These are phyloP conservation scores for Prunus yedoensis DNA, from an alignment of 331 rosid species.

Conservation along the genomic window DNA sequence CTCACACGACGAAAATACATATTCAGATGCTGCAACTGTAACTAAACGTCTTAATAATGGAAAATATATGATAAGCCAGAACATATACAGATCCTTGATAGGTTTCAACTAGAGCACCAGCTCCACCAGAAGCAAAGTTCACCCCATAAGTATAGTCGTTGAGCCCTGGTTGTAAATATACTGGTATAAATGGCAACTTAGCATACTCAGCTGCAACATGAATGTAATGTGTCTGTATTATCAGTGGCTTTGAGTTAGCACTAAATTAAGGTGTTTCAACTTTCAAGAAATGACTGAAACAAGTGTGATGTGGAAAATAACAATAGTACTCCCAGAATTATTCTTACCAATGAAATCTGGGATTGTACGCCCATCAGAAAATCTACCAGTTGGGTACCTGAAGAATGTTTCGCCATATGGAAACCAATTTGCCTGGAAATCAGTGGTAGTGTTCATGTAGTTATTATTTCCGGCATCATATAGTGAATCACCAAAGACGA, in stretches of 20 bases:
- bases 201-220: conserved; percentile 5
- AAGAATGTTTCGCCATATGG: conserved; percentile 35
- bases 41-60: too few species aligned
- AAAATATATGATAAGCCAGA: background rate
- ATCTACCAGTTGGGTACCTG: conserved; percentile 15
- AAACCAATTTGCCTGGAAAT: conserved; percentile 1
- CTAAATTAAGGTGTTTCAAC: too few species aligned
- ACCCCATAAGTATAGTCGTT: background rate
- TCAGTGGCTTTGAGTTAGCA: too few species aligned
- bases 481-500: conserved; percentile 40
- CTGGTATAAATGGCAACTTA: conserved; percentile 3
- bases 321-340: background rate
- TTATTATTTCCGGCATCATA: conserved; percentile 41
- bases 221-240: too few species aligned
- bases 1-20: background rate
- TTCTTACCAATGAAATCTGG: conserved; percentile 15
- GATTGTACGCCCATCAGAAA: conserved; percentile 1
- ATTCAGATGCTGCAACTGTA: background rate
- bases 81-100: background rate
- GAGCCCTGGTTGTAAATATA: conserved; percentile 7
- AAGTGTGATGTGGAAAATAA: background rate
- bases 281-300: background rate
- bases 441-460: conserved; percentile 38
- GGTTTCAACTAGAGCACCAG: conserved; percentile 7
- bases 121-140: conserved; percentile 13